phyloP scores from a whole-genome alignment of 371 early-diverging fungal species.

The Gilbertella persicaria region DNA sequence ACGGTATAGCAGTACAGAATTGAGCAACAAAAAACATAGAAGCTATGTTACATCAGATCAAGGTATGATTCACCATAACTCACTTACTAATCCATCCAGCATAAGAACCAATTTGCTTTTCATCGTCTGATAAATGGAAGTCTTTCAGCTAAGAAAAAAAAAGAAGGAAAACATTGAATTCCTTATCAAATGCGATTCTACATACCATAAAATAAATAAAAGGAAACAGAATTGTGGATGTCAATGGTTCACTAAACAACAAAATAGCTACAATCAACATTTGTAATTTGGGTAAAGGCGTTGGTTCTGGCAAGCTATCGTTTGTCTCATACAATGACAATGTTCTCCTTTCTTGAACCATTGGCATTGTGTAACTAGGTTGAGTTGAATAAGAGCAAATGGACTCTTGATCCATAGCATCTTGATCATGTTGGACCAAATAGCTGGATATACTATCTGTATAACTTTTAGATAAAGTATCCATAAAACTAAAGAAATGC shows the following conservation, averaged over 20 bases:
- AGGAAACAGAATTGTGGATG: constrained; percentile 66
- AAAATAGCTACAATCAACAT: constrained; percentile 62
- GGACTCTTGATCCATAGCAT: too few relatives aligned
- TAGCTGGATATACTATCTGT: constrained; percentile 37
- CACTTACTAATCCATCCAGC: constrained; percentile 56
- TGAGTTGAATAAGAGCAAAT: too few relatives aligned
- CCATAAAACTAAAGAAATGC: too few relatives aligned
- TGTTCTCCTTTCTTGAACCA: constrained; percentile 2
- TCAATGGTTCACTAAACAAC: constrained; percentile 66
- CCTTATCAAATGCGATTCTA: not conserved
- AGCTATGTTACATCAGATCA: too few relatives aligned
- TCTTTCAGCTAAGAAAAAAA: constrained; percentile 46
- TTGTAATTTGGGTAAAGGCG: constrained; percentile 27
- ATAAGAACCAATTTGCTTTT: constrained; percentile 65
- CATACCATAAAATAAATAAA: constrained; percentile 68
- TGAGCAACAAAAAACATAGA: constrained; percentile 55
- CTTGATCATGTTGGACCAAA: too few relatives aligned
- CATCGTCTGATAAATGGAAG: constrained; percentile 60
- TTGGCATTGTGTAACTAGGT: constrained; percentile 1
- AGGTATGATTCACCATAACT: constrained; percentile 4
- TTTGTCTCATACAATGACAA: too few relatives aligned
- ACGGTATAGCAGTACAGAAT: constrained; percentile 51
- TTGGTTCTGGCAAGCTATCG: not conserved
- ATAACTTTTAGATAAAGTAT: constrained; percentile 32
- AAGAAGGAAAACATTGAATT: not conserved